These are phyloP conservation scores for Candida peoriensis DNA, from an alignment of 805 yeast species.

Conservation along the genomic window DNA sequence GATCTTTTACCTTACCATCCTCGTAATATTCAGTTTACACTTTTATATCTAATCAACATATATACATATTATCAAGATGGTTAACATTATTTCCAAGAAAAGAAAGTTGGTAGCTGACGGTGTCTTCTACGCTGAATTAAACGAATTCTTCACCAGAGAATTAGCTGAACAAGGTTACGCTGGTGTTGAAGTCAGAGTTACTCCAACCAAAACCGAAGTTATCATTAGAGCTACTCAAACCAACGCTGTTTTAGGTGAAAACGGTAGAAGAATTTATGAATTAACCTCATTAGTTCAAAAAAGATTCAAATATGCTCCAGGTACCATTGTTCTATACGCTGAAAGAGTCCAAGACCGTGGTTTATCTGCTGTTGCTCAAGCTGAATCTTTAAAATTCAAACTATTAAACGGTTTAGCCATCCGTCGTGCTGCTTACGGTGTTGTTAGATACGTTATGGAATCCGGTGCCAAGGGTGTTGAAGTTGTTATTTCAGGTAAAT, in stretches of 20 bases:
- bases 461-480: slow-evolving; percentile 99
- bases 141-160: slow-evolving; percentile 99
- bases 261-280: slow-evolving; percentile 99
- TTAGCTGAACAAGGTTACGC: slow-evolving; percentile 99
- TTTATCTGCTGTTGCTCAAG: slow-evolving; percentile 98
- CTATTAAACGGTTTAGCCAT: slow-evolving; percentile 97
- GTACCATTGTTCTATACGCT: slow-evolving; percentile 90
- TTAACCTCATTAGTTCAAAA: slow-evolving; percentile 95
- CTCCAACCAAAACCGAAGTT: slow-evolving; percentile 97
- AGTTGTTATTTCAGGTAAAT: slow-evolving; percentile 99
- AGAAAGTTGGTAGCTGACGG: slow-evolving; percentile 99
- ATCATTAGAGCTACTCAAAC: slow-evolving; percentile 99
- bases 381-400: slow-evolving; percentile 98
- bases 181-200: slow-evolving; percentile 99
- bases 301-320: slow-evolving; percentile 96
- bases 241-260: slow-evolving; percentile 98
- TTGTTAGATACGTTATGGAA: slow-evolving; percentile 99
- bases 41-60: background rate
- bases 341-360: slow-evolving; percentile 99
- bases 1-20: no score
- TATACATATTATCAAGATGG: slow-evolving; percentile 19
- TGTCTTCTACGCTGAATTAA: slow-evolving; percentile 99
- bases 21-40: no score
- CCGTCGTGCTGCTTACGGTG: slow-evolving; percentile 99
- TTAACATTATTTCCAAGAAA: slow-evolving; percentile 76